These are phyloP conservation scores for Phytophthora meadii DNA, from an alignment of 352 stramenopile genomes.

Conservation along the genomic window DNA sequence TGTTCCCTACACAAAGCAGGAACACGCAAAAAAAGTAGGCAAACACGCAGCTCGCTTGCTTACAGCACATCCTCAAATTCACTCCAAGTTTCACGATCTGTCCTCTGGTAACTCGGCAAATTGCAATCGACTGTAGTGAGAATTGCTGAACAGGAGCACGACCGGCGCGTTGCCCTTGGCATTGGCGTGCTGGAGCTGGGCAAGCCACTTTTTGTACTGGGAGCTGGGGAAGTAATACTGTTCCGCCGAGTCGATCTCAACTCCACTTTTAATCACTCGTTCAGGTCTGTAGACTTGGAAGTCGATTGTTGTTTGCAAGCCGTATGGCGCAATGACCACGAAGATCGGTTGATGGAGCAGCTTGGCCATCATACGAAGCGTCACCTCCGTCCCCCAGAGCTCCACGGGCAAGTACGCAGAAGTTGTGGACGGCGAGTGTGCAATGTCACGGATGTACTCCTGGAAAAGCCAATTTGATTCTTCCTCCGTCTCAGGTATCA, in stretches of 20 bases:
- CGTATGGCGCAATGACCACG: conserved; percentile 13
- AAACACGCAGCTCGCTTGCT: conserved; percentile 13
- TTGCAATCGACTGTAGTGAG: conserved; percentile 22
- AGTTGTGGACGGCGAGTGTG: conserved; percentile 6
- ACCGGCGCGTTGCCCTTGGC: conserved; percentile 3
- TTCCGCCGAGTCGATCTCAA: conserved; percentile 18
- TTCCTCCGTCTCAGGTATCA: conserved; percentile 5
- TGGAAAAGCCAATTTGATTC: conserved; percentile 17
- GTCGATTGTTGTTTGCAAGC: conserved; percentile 4
- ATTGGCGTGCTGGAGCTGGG: conserved; percentile 6
- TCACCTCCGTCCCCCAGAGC: conserved; percentile 19
- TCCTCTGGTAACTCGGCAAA: conserved; percentile 4
- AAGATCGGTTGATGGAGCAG: conserved; percentile 23
- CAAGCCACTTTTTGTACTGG: conserved; percentile 8
- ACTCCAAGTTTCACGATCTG: neutral
- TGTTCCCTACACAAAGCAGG: neutral
- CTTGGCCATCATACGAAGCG: conserved; percentile 30
- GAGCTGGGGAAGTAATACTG: conserved; percentile 13
- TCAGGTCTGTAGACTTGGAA: conserved; percentile 26
- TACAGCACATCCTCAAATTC: neutral
- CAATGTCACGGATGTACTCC: conserved; percentile 15
- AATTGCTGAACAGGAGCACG: conserved; percentile 20
- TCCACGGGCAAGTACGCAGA: conserved; percentile 7
- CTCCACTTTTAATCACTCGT: conserved; percentile 2
- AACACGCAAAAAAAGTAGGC: conserved; percentile 7